Conservation (phyloP, 1,139 yeast species). For the Pichia sp. region DNA sequence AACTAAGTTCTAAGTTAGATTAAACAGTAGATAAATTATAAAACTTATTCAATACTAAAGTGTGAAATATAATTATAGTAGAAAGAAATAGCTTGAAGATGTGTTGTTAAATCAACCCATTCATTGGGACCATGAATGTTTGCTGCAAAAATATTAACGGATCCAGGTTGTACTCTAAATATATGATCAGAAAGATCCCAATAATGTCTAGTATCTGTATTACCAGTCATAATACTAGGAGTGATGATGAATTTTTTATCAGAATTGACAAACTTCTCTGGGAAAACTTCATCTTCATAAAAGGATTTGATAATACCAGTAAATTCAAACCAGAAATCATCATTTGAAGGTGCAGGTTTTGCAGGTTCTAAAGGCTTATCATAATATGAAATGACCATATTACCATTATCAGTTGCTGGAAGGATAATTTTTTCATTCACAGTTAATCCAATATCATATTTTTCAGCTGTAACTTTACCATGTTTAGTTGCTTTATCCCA, state of each 20-base stretch:
- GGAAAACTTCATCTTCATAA: slow-evolving; percentile 40
- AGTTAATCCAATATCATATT: slow-evolving; percentile 41
- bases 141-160: slow-evolving; percentile 11
- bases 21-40: neutral
- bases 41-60: neutral
- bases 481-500: slow-evolving; percentile 22
- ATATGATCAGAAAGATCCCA: slow-evolving; percentile 72
- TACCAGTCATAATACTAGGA: slow-evolving; percentile 69
- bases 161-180: slow-evolving; percentile 44
- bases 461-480: slow-evolving; percentile 38
- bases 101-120: slow-evolving; percentile 42
- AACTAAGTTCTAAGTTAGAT: no score
- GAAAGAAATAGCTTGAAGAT: slow-evolving; percentile 53
- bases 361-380: slow-evolving; percentile 36
- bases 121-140: slow-evolving; percentile 33
- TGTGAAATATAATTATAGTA: slow-evolving; percentile 30
- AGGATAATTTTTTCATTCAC: slow-evolving; percentile 32
- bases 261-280: slow-evolving; percentile 33
- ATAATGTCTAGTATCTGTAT: slow-evolving; percentile 78
- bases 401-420: slow-evolving; percentile 36
- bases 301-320: slow-evolving; percentile 43
- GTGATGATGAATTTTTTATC: slow-evolving; percentile 48
- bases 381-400: slow-evolving; percentile 37
- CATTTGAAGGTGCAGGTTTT: slow-evolving; percentile 39
- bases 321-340: slow-evolving; percentile 38